These are phyloP conservation scores for Stylosanthes scabra DNA, from an alignment of 331 rosid species.

Conservation along the genomic window DNA sequence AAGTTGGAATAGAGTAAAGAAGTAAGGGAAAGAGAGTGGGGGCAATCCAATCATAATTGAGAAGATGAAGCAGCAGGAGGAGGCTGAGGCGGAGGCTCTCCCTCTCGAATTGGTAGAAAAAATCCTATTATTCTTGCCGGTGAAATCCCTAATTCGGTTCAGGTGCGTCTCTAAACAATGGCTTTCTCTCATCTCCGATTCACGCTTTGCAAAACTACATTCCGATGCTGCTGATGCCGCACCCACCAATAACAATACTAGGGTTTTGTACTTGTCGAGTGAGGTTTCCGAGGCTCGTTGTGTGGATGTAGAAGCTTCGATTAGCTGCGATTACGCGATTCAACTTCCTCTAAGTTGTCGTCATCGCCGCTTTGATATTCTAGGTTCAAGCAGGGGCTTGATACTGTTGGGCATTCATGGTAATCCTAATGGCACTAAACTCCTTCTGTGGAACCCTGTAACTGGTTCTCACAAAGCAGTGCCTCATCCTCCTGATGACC, in stretches of 20 bases:
- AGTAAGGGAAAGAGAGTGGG: no score
- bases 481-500: background rate
- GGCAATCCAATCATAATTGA: no score
- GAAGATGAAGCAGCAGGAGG: no score
- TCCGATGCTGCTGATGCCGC: background rate
- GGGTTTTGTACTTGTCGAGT: background rate
- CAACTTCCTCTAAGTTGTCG: background rate
- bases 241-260: background rate
- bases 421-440: background rate
- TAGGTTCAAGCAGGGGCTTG: background rate
- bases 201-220: background rate
- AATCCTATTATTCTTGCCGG: no score
- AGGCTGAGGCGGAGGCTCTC: no score
- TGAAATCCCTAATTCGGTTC: no score
- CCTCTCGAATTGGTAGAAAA: no score
- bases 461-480: background rate
- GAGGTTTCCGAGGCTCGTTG: background rate
- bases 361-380: no score
- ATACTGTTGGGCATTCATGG: background rate
- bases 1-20: no score
- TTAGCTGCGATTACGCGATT: background rate
- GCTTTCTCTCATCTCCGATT: background rate
- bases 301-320: background rate
- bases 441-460: background rate
- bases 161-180: no score